Percentiles rank a stretch among this genome's conserved stretches.
phyloP scores from a whole-genome alignment of 2,329 filamentous ascomycete genomes.

The Claviceps sp. region DNA sequence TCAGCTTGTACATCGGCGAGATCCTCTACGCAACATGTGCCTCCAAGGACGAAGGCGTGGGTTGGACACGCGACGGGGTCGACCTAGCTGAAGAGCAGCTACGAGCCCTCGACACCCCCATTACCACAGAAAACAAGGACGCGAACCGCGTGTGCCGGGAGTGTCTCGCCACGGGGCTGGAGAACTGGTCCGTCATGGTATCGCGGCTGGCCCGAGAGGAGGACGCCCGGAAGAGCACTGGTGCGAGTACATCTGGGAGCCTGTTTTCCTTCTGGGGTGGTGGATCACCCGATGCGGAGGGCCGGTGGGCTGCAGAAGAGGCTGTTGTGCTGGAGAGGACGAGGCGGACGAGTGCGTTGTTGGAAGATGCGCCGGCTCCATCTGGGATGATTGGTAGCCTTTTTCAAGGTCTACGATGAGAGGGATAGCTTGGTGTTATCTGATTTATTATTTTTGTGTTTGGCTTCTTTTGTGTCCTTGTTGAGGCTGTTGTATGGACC shows the following conservation, averaged over 20 bases:
- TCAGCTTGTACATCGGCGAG: slow-evolving; percentile 87
- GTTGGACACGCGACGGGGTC: slow-evolving; percentile 83
- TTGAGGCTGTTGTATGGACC: not conserved
- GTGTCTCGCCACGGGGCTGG: slow-evolving; percentile 62
- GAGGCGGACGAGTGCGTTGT: slow-evolving; percentile 35
- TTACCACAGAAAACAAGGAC: slow-evolving; percentile 12
- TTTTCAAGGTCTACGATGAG: slow-evolving; percentile 21
- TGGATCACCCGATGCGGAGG: slow-evolving; percentile 21
- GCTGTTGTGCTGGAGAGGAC: slow-evolving; percentile 39
- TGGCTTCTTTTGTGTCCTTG: not conserved
- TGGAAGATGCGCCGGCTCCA: slow-evolving; percentile 33
- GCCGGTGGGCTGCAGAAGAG: slow-evolving; percentile 41
- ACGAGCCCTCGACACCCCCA: slow-evolving; percentile 24
- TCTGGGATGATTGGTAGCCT: slow-evolving; percentile 16
- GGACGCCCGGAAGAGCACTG: slow-evolving; percentile 22
- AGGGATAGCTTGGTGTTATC: not conserved
- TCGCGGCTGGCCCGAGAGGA: slow-evolving; percentile 44
- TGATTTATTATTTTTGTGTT: not conserved
- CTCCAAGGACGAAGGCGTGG: slow-evolving; percentile 55
- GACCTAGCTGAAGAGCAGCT: slow-evolving; percentile 62
- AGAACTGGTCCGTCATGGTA: slow-evolving; percentile 78
- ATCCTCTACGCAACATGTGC: slow-evolving; percentile 59
- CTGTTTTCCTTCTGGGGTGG: slow-evolving; percentile 25
- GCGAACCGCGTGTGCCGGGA: slow-evolving; percentile 51
- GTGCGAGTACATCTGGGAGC: slow-evolving; percentile 13